Percentiles rank a stretch among this genome's conserved stretches.
Evolutionary conservation across 176 grass and related monocot species (phyloP).

Genomic region (Ensete glaucum): DNA sequence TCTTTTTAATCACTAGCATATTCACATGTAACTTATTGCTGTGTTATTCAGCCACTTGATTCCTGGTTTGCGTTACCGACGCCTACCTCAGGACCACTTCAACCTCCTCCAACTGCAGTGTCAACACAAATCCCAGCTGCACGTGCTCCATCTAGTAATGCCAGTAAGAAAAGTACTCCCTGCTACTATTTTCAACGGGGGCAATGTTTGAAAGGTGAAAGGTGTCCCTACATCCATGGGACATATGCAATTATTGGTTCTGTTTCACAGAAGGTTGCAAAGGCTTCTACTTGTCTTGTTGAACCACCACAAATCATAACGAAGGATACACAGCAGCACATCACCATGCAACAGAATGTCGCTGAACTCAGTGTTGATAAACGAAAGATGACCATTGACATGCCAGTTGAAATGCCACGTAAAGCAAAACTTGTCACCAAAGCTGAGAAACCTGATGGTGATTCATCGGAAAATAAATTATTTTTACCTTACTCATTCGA

Average conservation of each 20-base stretch:
- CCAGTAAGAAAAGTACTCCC: slow-evolving; percentile 54
- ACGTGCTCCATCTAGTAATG: slow-evolving; percentile 31
- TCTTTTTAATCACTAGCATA: background rate
- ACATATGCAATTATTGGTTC: slow-evolving; percentile 31
- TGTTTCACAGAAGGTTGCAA: slow-evolving; percentile 35
- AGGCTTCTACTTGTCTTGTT: slow-evolving; percentile 32
- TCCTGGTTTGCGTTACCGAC: slow-evolving; percentile 36
- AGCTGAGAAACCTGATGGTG: slow-evolving; percentile 26
- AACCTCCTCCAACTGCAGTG: slow-evolving; percentile 9
- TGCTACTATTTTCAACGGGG: slow-evolving; percentile 99
- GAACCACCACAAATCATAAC: slow-evolving; percentile 32
- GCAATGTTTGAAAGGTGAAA: slow-evolving; percentile 89
- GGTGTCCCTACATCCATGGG: slow-evolving; percentile 71
- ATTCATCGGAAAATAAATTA: slow-evolving; percentile 23
- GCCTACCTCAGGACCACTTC: slow-evolving; percentile 6
- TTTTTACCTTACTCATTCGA: slow-evolving; percentile 8
- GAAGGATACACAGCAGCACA: slow-evolving; percentile 21
- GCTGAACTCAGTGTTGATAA: slow-evolving; percentile 24
- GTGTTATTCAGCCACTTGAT: slow-evolving; percentile 69
- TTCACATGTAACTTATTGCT: slow-evolving; percentile 18
- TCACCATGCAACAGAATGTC: slow-evolving; percentile 18
- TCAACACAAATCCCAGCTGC: slow-evolving; percentile 4
- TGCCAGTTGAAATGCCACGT: slow-evolving; percentile 8
- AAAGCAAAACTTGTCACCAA: slow-evolving; percentile 27
- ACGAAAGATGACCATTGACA: slow-evolving; percentile 14